Base-by-base conservation (phyloP, 768 basidiomycete species). In the Rickenella mellea region DNA sequence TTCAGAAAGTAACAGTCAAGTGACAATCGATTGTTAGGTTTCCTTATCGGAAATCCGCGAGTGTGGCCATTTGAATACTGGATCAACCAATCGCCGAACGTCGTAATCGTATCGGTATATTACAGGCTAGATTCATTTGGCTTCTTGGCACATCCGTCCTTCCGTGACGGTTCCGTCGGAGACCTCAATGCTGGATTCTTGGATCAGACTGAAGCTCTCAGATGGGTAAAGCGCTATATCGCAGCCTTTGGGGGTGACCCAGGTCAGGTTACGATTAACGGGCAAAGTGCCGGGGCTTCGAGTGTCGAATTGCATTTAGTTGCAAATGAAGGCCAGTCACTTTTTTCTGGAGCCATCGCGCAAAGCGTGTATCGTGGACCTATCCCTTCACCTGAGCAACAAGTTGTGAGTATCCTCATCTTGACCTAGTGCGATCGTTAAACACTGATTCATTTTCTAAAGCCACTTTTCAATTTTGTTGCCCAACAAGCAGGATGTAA, bases 41-140 rank as follows among this genome's bases (percentile, higher is more conserved):
- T 76, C 45, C 54, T 71, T 17, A 74, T 54, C 48, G 77, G 80
- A 4, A 82, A 80, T 52, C 78, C 78, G 1, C 64, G 62, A 1
- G 77, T 73, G 54, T 83, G 74, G 76, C 77, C 80, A 1, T 81
- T 80, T 52, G 71, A 80, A 49, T 62, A 67, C 49, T 82, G 78
- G 78, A 60, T 83, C 41, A 61, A 79, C 32, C 78, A 80, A 50
- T 72, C 65, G 21, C 77, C 77, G 2, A 70, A 76, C 42, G 70
- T 81, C 19, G 69, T 82, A 30, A 63, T 80, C 41, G 78, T 80
- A 7, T 78, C 80, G 0, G 70, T 80, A 6, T 79, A 83, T 55
- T 82, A 82, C 55, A 73, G 74, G 14, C 68, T 83, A 19, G 68
- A 69, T 40, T 70, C 74, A 1, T 70, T 83, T 50, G 82, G 82